Conservation (phyloP, 352 stramenopile genomes). For the Pythium phragmiticola region DNA sequence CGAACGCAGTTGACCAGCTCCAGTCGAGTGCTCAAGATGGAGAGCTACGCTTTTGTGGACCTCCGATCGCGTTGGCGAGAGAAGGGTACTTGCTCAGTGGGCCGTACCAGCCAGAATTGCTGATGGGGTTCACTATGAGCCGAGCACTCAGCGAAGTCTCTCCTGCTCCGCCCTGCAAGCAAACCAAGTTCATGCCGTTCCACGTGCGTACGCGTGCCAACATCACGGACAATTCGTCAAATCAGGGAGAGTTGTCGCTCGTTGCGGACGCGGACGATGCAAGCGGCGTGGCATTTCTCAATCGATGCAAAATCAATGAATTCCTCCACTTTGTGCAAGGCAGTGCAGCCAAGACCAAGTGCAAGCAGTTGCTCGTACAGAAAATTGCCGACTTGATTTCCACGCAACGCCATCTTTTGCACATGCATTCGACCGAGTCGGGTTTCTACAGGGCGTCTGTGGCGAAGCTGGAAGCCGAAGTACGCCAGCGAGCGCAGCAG, state of each 20-base stretch:
- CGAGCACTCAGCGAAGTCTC: conserved; percentile 35
- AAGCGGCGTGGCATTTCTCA: conserved; percentile 49
- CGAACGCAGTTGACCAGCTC: conserved; percentile 41
- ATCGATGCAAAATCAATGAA: conserved; percentile 60
- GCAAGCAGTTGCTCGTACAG: conserved; percentile 43
- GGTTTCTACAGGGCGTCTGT: conserved; percentile 33
- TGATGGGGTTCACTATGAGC: conserved; percentile 40
- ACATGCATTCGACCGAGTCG: conserved; percentile 35
- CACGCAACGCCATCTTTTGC: conserved; percentile 39
- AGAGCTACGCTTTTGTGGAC: not conserved
- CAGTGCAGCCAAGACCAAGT: conserved; percentile 38
- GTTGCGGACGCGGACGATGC: conserved; percentile 35
- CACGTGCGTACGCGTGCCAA: conserved; percentile 22
- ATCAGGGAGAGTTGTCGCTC: conserved; percentile 26
- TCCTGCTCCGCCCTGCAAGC: conserved; percentile 7
- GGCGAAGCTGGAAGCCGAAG: conserved; percentile 40
- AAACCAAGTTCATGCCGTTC: conserved; percentile 39
- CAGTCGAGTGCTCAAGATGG: conserved; percentile 7
- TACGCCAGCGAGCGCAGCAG: conserved; percentile 34
- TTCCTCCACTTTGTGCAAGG: conserved; percentile 58
- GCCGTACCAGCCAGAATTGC: conserved; percentile 46
- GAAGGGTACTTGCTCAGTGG: conserved; percentile 46
- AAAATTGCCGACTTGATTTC: conserved; percentile 50
- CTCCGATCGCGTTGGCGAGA: conserved; percentile 38
- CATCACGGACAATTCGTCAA: conserved; percentile 19